Base-by-base conservation (phyloP, 306 rosid species). In the Lablab purpureus region DNA sequence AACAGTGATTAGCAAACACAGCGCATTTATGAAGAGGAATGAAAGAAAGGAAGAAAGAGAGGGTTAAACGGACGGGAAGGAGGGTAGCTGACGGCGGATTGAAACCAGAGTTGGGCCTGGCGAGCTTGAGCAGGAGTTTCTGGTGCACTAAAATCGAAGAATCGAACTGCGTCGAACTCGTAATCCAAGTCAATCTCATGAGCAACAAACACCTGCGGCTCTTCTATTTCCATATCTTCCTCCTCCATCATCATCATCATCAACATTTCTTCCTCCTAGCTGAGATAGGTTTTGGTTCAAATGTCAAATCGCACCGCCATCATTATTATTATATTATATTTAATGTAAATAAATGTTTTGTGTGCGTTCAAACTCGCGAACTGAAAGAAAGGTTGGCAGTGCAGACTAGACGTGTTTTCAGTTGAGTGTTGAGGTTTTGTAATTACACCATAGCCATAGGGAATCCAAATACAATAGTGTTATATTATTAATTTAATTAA, bases 161-260 rank as follows among this genome's bases (percentile, higher is more conserved):
- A 86, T 15, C 87, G 81, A 80, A 83, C 81, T 0, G 89, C 89
- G 17, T 86, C 87, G 46, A 86, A 86, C 81, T 86, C 89, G 37
- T 86, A 86, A 83, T 73, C 81, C 4, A 86, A 18, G 59, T 86
- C 89, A 50, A 80, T 83, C 54, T 86, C 79, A 67, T 80, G 64
- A 25, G 77, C 81, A 28, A 50, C 69, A 15, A 76, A 83, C 49
- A 67, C 68, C 0, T 67, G 22, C 7, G 59, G n/a, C 71, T 86
- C 87, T 5, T 86, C 89, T 5, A 86, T 74, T 62, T 84, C 87
- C 84, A 84, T 80, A 3, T 83, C 89, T 43, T 70, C 85, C 5
- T 67, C 80, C 18, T 63, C 75, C 56, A 0, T 3, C 74, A 6
- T 43, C 86, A 47, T 74, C 76, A 22, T 51, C 67, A 11, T 43